These are phyloP conservation scores for Rhytidiadelphus loreus DNA, from an alignment of 225 moss, liverwort and hornwort genomes.

Conservation along the genomic window DNA sequence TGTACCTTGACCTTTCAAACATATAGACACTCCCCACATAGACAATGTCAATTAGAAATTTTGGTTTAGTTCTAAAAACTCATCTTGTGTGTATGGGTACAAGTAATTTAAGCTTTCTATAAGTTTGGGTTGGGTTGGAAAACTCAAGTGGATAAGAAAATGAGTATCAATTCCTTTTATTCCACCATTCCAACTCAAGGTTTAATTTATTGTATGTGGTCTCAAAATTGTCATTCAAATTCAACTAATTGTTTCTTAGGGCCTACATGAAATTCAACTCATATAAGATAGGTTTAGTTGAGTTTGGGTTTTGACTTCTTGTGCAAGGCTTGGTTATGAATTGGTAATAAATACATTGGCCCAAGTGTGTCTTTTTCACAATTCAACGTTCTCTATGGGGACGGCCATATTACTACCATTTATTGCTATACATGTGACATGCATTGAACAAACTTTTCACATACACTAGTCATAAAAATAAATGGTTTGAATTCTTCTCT, in stretches of 20 bases:
- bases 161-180: neutral
- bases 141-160: neutral
- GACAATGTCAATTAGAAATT: neutral
- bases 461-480: neutral
- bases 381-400: fast-evolving
- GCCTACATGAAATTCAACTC: neutral
- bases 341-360: no score
- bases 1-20: neutral
- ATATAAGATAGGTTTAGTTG: neutral
- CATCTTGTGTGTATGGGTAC: fast-evolving
- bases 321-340: fast-evolving
- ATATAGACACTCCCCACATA: no score
- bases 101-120: neutral
- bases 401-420: neutral
- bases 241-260: neutral
- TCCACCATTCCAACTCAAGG: neutral
- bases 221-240: neutral
- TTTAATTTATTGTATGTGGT: no score
- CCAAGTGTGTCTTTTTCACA: neutral
- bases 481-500: neutral
- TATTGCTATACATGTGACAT: neutral
- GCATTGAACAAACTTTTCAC: neutral
- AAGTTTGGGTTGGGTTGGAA: neutral
- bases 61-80: neutral
- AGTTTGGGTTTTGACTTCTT: neutral